Percentiles rank a stretch among this genome's conserved stretches.
Conservation (phyloP, 2,329 filamentous ascomycete genomes). For the Verticillium klebahnii region DNA sequence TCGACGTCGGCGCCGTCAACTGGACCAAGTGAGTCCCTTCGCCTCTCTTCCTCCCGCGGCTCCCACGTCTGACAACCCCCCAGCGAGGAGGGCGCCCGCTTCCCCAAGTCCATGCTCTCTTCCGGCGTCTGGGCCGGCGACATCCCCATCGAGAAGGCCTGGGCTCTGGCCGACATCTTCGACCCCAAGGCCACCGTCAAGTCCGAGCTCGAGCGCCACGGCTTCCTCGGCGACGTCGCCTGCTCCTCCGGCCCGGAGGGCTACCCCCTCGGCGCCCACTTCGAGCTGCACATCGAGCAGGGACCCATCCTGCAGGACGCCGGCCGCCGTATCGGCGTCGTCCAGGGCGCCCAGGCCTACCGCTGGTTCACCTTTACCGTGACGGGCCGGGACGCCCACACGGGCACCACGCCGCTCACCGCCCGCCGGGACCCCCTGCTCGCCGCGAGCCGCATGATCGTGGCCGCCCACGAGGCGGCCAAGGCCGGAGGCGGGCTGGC, state of each 20-base stretch:
- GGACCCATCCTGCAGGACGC: slow-evolving; percentile 67
- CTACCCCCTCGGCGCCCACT: slow-evolving; percentile 65
- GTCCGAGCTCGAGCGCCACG: slow-evolving; percentile 61
- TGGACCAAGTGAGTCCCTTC: slow-evolving; percentile 59
- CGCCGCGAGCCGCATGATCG: slow-evolving; percentile 62
- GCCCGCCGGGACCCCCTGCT: slow-evolving; percentile 66
- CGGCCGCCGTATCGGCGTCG: slow-evolving; percentile 61
- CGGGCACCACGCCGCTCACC: slow-evolving; percentile 66
- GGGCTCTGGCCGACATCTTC: slow-evolving; percentile 38
- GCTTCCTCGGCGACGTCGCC: slow-evolving; percentile 55
- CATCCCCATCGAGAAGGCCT: slow-evolving; percentile 57
- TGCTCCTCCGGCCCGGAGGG: slow-evolving; percentile 5
- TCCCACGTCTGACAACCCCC: background rate
- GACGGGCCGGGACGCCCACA: slow-evolving; percentile 64
- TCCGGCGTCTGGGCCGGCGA: slow-evolving; percentile 75
- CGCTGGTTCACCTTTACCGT: slow-evolving; percentile 68
- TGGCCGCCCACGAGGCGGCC: slow-evolving; percentile 60
- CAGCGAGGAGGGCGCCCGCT: slow-evolving; percentile 76
- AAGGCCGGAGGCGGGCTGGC: slow-evolving; percentile 56
- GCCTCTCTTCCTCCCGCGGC: background rate
- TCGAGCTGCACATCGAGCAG: slow-evolving; percentile 84
- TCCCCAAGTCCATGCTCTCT: slow-evolving; percentile 68
- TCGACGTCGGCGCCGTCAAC: slow-evolving; percentile 69
- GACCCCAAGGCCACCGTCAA: slow-evolving; percentile 33
- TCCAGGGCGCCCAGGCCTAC: slow-evolving; percentile 70